These are phyloP conservation scores for Cavenderia fasciculata DNA, from an alignment of 78 protist species.

Conservation along the genomic window DNA sequence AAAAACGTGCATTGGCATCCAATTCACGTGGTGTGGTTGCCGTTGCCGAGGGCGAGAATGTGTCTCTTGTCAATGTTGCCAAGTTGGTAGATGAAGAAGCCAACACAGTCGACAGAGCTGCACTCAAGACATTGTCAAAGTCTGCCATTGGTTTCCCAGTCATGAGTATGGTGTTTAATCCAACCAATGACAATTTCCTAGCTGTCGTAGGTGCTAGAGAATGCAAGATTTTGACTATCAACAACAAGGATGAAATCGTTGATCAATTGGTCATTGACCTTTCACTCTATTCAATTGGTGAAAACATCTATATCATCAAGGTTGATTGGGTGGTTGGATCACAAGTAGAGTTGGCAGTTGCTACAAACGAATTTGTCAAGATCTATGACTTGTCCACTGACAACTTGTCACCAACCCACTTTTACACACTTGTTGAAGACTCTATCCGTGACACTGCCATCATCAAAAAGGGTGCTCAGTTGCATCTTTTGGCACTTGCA, in stretches of 20 bases:
- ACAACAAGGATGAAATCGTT: conserved; percentile 58
- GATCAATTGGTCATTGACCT: conserved; percentile 57
- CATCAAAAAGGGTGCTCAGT: conserved; percentile 4
- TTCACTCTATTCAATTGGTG: conserved; percentile 27
- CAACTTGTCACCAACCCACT: conserved; percentile 65
- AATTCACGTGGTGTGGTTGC: conserved; percentile 35
- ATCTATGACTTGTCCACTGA: conserved; percentile 80
- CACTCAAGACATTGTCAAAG: conserved; percentile 34
- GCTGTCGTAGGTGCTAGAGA: conserved; percentile 77
- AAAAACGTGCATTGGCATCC: conserved; percentile 29
- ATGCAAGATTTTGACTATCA: conserved; percentile 41
- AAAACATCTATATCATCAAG: conserved; percentile 18
- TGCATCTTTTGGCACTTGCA: conserved; percentile 21
- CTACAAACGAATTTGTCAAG: conserved; percentile 65
- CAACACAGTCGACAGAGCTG: conserved; percentile 17
- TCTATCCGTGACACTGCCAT: conserved; percentile 27
- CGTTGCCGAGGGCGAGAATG: conserved; percentile 43
- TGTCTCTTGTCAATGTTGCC: neutral
- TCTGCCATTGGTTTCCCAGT: conserved; percentile 28
- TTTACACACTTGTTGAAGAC: conserved; percentile 42
- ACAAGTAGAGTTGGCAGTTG: conserved; percentile 64
- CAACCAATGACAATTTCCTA: conserved; percentile 25
- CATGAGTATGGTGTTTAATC: conserved; percentile 62
- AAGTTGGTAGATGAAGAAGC: conserved; percentile 54
- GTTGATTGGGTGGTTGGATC: conserved; percentile 82